phyloP scores from a whole-genome alignment of 2,329 filamentous ascomycete species.

The Colletotrichum destructivum region DNA sequence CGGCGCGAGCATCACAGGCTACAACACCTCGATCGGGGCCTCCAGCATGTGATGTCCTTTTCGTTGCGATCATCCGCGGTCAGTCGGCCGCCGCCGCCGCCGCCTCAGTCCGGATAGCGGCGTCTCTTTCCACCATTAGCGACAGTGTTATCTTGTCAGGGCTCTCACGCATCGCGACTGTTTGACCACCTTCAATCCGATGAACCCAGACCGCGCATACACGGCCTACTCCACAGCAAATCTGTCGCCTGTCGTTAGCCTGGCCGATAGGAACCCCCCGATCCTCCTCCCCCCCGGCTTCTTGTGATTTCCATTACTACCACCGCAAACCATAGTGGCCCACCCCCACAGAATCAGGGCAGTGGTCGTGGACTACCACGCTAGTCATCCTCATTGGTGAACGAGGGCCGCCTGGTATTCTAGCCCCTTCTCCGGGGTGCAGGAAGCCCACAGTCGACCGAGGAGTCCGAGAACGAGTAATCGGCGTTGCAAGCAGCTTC shows the following conservation, averaged over 20 bases:
- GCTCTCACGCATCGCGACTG: not conserved
- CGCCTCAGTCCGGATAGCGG: slow-evolving; percentile 5
- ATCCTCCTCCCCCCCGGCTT: too few species aligned
- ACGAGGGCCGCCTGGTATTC: not conserved
- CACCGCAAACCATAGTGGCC: not conserved
- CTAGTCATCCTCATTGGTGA: not conserved
- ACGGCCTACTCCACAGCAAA: slow-evolving; percentile 5
- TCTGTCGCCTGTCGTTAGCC: not conserved
- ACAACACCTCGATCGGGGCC: not conserved
- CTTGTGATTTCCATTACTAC: not conserved
- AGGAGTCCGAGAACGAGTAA: not conserved
- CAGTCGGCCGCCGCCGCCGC: slow-evolving; percentile 3
- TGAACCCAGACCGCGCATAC: not conserved
- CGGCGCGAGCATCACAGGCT: not conserved
- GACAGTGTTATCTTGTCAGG: not conserved
- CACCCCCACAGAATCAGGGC: not conserved
- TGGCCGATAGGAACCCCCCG: slow-evolving; percentile 10
- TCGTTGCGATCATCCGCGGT: not conserved
- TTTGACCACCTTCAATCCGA: not conserved
- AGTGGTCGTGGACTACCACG: not conserved
- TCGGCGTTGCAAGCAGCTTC: not conserved
- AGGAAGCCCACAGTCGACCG: not conserved
- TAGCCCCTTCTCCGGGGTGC: not conserved
- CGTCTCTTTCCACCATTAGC: not conserved
- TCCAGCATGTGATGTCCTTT: not conserved